Evolutionary conservation across 1,284 basidiomycete species (phyloP), one percentile per base, ranked within the genome.

Genomic region (Ustilago crameri): DNA sequence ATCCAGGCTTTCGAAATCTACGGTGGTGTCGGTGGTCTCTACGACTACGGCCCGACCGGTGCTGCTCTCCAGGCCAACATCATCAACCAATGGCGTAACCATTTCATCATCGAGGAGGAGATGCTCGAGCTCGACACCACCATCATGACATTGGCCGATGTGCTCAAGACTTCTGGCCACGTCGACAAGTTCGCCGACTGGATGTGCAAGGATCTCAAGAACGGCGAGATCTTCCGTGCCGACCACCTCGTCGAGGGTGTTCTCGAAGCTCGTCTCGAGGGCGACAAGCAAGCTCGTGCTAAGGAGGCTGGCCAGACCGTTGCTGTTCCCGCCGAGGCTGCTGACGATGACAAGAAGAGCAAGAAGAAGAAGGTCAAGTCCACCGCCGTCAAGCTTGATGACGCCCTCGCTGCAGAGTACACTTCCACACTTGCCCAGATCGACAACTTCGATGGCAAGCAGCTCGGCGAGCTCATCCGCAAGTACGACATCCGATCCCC

Each of bases 41-140:
- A 81, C 65, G 84, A 83, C 78, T 84, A 80, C 68, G 84, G 94
- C 45, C 93, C 93, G 45, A 93, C 95, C 5, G 95, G 96, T 70
- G 95, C 95, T 1, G 89, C 94, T 3, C 88, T 98, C 30, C 95
- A 98, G 83, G 93, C 95, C 75, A 98, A 98, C 87, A 93, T 99
- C 85, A 91, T 98, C 81, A 87, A 91, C 8, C 92, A 93, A 87
- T 99, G 96, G 96, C 88, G 96, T 64, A 92, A 91, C 83, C 96
- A 98, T 86, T 98, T 98, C 84, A 97, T 99, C 86, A 88, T 98
- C 80, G 93, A 98, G 82, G 95, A 99, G 83, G 90, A 93, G 86
- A 99, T 98, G 96, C 90, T 96, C 77, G 95, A 98, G 85, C 89
- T 98, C 73, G 95, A 98, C 83, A 98, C 95, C 26, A 98, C 96